A percentile compares a stretch with the other conserved stretches of the same genome.
Evolutionary conservation across 345 rosid species (phyloP).

Genomic region (Diplotaxis tenuifolia): DNA sequence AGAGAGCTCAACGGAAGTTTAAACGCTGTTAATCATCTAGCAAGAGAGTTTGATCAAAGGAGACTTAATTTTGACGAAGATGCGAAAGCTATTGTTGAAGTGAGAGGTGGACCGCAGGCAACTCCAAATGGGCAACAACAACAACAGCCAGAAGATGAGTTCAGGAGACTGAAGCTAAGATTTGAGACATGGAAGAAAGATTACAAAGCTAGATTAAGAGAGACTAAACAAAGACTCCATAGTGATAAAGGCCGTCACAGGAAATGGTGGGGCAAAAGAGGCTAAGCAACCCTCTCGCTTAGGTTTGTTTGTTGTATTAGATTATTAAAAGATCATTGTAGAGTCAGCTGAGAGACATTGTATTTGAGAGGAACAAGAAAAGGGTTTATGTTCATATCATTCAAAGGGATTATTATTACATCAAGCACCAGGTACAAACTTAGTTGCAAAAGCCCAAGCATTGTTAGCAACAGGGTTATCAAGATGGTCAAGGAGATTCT

Average conservation of each 20-base stretch:
- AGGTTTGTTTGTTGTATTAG: slow-evolving; percentile 29
- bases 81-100: slow-evolving; percentile 52
- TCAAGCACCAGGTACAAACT: slow-evolving; percentile 83
- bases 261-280: slow-evolving; percentile 88
- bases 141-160: slow-evolving; percentile 55
- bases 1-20: slow-evolving; percentile 61
- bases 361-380: slow-evolving; percentile 22
- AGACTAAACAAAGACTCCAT: slow-evolving; percentile 61
- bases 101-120: slow-evolving; percentile 41
- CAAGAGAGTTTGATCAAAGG: slow-evolving; percentile 74
- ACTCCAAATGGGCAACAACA: slow-evolving; percentile 35
- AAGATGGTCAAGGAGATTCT: slow-evolving; percentile 88
- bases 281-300: slow-evolving; percentile 18
- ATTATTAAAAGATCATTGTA: slow-evolving; percentile 28
- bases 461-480: slow-evolving; percentile 95
- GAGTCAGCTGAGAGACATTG: slow-evolving; percentile 27
- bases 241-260: slow-evolving; percentile 55
- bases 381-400: slow-evolving; percentile 36
- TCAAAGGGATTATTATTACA: slow-evolving; percentile 9
- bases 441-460: slow-evolving; percentile 97
- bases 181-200: slow-evolving; percentile 92
- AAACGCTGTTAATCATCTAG: slow-evolving; percentile 50
- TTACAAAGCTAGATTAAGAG: slow-evolving; percentile 69
- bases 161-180: slow-evolving; percentile 56
- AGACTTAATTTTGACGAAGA: slow-evolving; percentile 67